Conservation (phyloP, 352 stramenopile species). For the Pseudoperonospora humuli region DNA sequence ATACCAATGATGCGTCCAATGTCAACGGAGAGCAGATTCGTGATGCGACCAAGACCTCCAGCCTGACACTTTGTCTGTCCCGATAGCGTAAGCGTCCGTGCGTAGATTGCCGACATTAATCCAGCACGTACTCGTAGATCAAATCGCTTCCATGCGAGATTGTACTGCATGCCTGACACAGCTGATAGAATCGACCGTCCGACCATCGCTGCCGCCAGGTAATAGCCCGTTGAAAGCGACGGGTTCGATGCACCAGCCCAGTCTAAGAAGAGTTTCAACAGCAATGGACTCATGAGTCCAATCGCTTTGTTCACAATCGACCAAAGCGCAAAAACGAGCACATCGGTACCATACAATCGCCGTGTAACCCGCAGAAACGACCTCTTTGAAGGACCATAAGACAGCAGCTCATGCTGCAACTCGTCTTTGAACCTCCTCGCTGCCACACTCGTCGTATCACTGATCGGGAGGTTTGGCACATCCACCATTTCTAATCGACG, state of each 20-base stretch:
- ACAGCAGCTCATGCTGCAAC: slow-evolving; percentile 30
- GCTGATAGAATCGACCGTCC: slow-evolving; percentile 45
- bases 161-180: slow-evolving; percentile 71
- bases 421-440: slow-evolving; percentile 35
- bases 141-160: slow-evolving; percentile 69
- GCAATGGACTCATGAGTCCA: slow-evolving; percentile 51
- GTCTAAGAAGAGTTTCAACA: slow-evolving; percentile 76
- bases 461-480: slow-evolving; percentile 38
- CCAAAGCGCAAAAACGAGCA: slow-evolving; percentile 54
- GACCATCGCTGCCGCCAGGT: slow-evolving; percentile 46
- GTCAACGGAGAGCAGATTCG: slow-evolving; percentile 76
- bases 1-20: slow-evolving; percentile 64
- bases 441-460: slow-evolving; percentile 42
- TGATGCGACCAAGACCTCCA: slow-evolving; percentile 53
- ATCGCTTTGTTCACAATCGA: slow-evolving; percentile 68
- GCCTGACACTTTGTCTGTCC: slow-evolving; percentile 19
- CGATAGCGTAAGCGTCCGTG: slow-evolving; percentile 39
- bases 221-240: slow-evolving; percentile 39
- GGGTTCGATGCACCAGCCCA: slow-evolving; percentile 45
- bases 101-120: slow-evolving; percentile 63
- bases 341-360: slow-evolving; percentile 50
- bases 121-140: slow-evolving; percentile 64
- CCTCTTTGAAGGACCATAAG: slow-evolving; percentile 20
- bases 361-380: slow-evolving; percentile 46
- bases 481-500: slow-evolving; percentile 55